These are phyloP conservation scores for Plasmodium vivax DNA, from an alignment of 169 alveolate species.

Conservation along the genomic window DNA sequence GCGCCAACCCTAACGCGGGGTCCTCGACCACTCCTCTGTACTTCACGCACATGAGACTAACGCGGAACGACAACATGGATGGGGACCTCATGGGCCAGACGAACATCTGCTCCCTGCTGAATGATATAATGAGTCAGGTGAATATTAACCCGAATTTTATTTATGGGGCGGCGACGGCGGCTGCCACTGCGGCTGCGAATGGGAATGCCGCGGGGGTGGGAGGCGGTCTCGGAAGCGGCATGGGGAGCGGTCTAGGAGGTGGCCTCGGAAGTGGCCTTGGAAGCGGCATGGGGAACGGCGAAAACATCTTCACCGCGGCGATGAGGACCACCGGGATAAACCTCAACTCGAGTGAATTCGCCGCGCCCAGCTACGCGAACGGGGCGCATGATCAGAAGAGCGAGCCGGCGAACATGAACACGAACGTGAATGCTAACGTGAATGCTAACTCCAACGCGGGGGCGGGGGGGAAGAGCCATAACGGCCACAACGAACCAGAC, in stretches of 20 bases:
- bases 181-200: conserved; percentile 44
- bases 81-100: conserved; percentile 55
- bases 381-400: neutral
- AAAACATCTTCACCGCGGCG: neutral
- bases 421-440: too few relatives aligned
- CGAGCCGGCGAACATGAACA: neutral
- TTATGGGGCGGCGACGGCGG: conserved; percentile 46
- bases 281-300: neutral
- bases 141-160: conserved; percentile 37
- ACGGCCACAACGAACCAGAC: neutral
- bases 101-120: conserved; percentile 35
- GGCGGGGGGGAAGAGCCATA: too few relatives aligned
- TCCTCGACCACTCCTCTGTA: conserved; percentile 25
- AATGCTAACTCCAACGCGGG: too few relatives aligned
- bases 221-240: neutral
- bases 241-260: neutral
- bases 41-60: conserved; percentile 67
- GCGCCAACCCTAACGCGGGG: neutral
- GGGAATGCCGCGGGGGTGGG: neutral
- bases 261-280: neutral
- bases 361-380: neutral
- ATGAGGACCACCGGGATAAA: neutral
- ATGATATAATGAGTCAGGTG: conserved; percentile 70
- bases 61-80: conserved; percentile 60
- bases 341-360: neutral